Evolutionary conservation across 129 eudicot species (phyloP), one percentile per base, ranked within the genome.

Genomic region (Heracleum sosnowskyi): DNA sequence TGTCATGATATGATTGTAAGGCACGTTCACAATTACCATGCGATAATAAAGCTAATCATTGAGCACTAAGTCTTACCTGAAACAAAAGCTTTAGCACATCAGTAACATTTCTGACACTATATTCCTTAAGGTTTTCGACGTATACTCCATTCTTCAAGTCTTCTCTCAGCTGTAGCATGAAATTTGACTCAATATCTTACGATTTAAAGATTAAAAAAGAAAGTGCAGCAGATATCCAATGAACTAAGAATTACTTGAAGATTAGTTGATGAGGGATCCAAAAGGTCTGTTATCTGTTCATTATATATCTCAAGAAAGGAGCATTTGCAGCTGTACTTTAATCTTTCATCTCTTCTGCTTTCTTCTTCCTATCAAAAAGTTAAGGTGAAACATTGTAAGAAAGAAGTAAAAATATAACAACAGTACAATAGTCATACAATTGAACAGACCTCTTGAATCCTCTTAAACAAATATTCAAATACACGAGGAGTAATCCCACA

Each of bases 231-330:
- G 31, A 20, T 18, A 81, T 40, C 28, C 29, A 26, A n/a, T 70
- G 69, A 68, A 80, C 78, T 73, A 79, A 35, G 10, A 77, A 77
- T 76, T 85, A 93, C 98, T 78, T 88, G 98, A 74, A 93, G 88
- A 83, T 93, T 93, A 41, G 83, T 89, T 41, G 93, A 89, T 49
- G 96, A 90, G 81, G 96, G 96, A 77, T 93, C 98, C 26, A 93
- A 86, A 71, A 93, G 98, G 77, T 93, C 97, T 4, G 93, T 89
- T 79, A 93, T 93, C 77, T 93, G 98, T 84, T 93, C 97, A 74
- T 92, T 92, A 82, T 92, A 92, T 87, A 92, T 90, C 92, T 92
- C 97, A 51, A 92, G 82, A 84, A 92, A 92, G 76, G 97, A 92
- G 80, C 97, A 92, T 82, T 90, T 92, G 90, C 97, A 92, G 84